These are phyloP conservation scores for Drechmeria coniospora DNA, from an alignment of 2,329 filamentous ascomycete genomes.

Conservation along the genomic window DNA sequence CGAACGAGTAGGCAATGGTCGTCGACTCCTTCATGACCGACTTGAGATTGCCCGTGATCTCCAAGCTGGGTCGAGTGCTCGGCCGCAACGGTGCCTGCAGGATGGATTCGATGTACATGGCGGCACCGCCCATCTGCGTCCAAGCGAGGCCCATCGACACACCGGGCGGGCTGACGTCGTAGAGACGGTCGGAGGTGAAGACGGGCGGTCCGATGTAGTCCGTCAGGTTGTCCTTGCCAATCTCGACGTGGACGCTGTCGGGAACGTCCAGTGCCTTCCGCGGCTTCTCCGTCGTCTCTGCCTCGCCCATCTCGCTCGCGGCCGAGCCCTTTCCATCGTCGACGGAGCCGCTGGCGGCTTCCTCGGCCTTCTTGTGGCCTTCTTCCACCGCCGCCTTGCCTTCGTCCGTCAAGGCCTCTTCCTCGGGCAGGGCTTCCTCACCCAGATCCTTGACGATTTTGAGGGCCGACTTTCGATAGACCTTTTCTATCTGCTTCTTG, in stretches of 20 bases:
- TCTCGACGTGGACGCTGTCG: conserved; percentile 70
- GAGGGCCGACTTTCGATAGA: conserved; percentile 90
- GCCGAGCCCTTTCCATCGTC: conserved; percentile 11
- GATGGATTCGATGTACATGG: conserved; percentile 94
- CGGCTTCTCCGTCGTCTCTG: conserved; percentile 44
- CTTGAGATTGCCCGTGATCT: conserved; percentile 90
- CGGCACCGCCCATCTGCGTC: conserved; percentile 93
- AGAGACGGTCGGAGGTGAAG: conserved; percentile 89
- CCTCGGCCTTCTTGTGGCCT: conserved; percentile 51
- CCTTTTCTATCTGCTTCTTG: conserved; percentile 99
- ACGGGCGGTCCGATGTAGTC: conserved; percentile 94
- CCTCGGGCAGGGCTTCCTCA: conserved; percentile 67
- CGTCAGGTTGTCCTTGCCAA: conserved; percentile 78
- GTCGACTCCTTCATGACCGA: conserved; percentile 98
- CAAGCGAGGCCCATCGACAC: conserved; percentile 97
- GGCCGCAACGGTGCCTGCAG: conserved; percentile 67
- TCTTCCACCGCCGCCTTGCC: conserved; percentile 65
- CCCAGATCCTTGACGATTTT: conserved; percentile 95
- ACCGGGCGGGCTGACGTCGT: conserved; percentile 83
- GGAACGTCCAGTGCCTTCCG: conserved; percentile 70
- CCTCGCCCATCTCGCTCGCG: conserved; percentile 18
- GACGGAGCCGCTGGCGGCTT: conserved; percentile 26
- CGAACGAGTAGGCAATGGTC: conserved; percentile 86
- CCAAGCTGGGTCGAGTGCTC: conserved; percentile 61
- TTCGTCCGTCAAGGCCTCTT: conserved; percentile 69